Evolutionary conservation across 345 rosid genomes (phyloP), one percentile per base, ranked within the genome.

Genomic region (Nasturtium officinale): DNA sequence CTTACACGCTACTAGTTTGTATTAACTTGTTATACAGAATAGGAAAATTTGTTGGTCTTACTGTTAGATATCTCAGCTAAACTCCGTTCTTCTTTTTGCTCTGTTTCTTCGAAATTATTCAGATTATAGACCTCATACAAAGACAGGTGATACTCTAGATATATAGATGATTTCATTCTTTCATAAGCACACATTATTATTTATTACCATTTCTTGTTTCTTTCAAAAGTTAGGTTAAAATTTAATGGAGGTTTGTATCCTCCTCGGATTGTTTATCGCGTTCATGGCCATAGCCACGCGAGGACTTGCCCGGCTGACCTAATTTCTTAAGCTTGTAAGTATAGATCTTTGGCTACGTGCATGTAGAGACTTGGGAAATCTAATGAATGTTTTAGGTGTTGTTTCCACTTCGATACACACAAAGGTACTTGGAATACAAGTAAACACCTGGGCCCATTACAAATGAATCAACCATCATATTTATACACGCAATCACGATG

Each of bases 401-500:
- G 32, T 47, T 47, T 50, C 48, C 28, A 59, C 10, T 71, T 52
- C 35, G 52, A 64, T 55, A 57, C 71, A 64, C 52, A 35, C 30
- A 61, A 11, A 42, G 51, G 51, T 48, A 16, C 16, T 40, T 61
- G 48, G 15, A 37, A 71, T 71, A 71, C 67, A 60, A 35, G 65
- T 30, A 47, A 30, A 21, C 28, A 35, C 8, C 47, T 59, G 20
- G 38, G 65, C 21, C 48, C 29, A 61, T 35, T 11, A 60, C 68
- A 61, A 18, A 62, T 43, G 55, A 71, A 72, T 54, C 35, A 47
- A 47, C 37, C 47, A 70, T 70, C 50, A 32, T 57, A 30, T 56
- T 16, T 61, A 42, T 54, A 73, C 43, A 63, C 64, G 54, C 64
- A 32, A 54, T 29, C n/a, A 42, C 69, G 68, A 71, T 6, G 60